Evolutionary conservation across 2,329 filamentous ascomycete genomes (phyloP), one percentile per base, ranked within the genome.

Genomic region (Aspergillus tamarii): DNA sequence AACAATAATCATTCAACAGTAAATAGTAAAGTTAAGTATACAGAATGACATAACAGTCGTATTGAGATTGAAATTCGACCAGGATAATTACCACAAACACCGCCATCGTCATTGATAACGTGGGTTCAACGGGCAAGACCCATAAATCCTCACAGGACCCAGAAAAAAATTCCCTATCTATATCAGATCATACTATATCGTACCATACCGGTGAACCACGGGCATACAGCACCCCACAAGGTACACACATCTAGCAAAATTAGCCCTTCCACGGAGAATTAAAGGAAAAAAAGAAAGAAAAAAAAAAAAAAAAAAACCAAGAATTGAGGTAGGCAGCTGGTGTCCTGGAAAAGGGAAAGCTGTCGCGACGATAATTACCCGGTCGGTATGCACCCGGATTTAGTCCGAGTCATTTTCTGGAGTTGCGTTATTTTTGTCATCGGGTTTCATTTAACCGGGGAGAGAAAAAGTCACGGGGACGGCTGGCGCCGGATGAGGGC

Each of bases 371-470:
- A 54, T 19, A 54, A 54, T 54, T 54, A 54, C 4, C 30, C 52
- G 52, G 52, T 30, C 2, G 23, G 16, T 16, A 16, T 23, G 46
- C 30, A 14, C 36, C 52, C 52, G 52, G 52, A 54, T 36, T 54
- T 36, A 16, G 19, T 54, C 52, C 52, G 52, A 54, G 52, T 54
- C 30, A 36, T 54, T 54, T 41, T 41, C 16, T 41, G 16, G 21
- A 6, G 4, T 32, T 54, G 52, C 52, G 52, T 54, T 16, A 54
- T 54, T 54, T 36, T 34, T 54, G 28, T 36, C 9, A 10, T 53
- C 45, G 45, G 23, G 21, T 48, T 48, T 48, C 45, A 54, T 54
- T 54, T 54, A 54, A 54, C 52, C 52, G 52, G 50, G 9, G 46
- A n/a, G 14, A 10, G 26, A 10, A 14, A 28, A 50, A n/a, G 46